Base-by-base conservation (phyloP, 2,329 filamentous ascomycete species). In the Trichoderma polysporum region DNA sequence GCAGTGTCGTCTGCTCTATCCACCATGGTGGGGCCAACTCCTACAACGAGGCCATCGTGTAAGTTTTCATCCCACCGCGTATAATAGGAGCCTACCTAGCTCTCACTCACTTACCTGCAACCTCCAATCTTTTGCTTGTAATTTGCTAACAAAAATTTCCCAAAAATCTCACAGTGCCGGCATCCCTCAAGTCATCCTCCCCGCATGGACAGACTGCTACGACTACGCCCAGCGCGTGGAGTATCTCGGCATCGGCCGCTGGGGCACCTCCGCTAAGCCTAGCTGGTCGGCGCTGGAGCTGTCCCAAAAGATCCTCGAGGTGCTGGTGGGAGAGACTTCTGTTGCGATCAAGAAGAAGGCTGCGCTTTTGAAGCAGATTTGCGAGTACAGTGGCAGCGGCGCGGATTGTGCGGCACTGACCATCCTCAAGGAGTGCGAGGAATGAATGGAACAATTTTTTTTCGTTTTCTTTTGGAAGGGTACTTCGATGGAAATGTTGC, bases 1-100 rank as follows among this genome's bases (percentile, higher is more conserved):
- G 79, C 0, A 70, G 76, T 17, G 71, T 84, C 5, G 73, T 76
- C 2, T 80, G 79, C 29, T 76, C 79, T 10, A 74, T 84, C 2
- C 79, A 83, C 60, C 82, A 84, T 66, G 82, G 82, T 8, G 82
- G 82, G 3, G 79, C 82, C 0, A 84, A 81, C 65, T 82, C 80
- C 0, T 80, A 76, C 69, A 73, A 77, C 37, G 79, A 81, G 64
- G 77, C 78, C 0, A 53, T 79, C 10, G 71, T 72, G 78, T 79
- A 71, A 69, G 77, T 74, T 60, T 27, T 13, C 9, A 7, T 17
- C 41, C n/a, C 45, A 39, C 3, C 22, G 33, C n/a, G n/a, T n/a
- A n/a, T n/a, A n/a, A n/a, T n/a, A n/a, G n/a, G n/a, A n/a, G n/a
- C n/a, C n/a, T n/a, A n/a, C n/a, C n/a, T n/a, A n/a, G n/a, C n/a